Conservation (phyloP, 1,284 basidiomycete genomes). For the Cryptococcus jaspeensis region DNA sequence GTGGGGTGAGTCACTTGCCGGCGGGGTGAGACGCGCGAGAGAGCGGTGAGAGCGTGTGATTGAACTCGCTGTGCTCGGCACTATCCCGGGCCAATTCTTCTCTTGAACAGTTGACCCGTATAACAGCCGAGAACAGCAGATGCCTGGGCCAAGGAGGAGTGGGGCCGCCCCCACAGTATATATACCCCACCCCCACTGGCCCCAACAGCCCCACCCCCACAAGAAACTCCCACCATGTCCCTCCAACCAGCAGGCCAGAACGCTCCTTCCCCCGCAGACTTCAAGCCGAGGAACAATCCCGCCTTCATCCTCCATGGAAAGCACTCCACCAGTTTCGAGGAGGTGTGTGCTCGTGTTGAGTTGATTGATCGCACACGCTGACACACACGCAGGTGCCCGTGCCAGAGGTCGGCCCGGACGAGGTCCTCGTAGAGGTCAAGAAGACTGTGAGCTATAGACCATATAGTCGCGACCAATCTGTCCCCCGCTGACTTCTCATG, state of each 20-base stretch:
- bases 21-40: too few relatives aligned
- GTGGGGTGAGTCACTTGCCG: too few relatives aligned
- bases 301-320: conserved; percentile 46
- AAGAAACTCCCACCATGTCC: conserved; percentile 6
- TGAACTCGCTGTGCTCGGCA: too few relatives aligned
- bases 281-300: conserved; percentile 41
- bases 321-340: conserved; percentile 37
- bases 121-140: too few relatives aligned
- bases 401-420: conserved; percentile 69
- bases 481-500: neutral
- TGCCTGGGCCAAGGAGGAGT: too few relatives aligned
- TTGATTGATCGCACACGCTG: neutral
- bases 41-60: too few relatives aligned
- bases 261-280: conserved; percentile 16
- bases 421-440: conserved; percentile 87
- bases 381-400: conserved; percentile 61
- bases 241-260: neutral
- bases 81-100: too few relatives aligned
- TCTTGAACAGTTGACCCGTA: too few relatives aligned
- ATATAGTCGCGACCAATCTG: neutral
- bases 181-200: neutral
- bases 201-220: neutral
- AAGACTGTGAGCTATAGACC: conserved; percentile 65
- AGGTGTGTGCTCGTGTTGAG: conserved; percentile 18
- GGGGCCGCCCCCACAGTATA: neutral